Evolutionary conservation across 116 monocot genomes (phyloP).

Genomic region (Posidonia oceanica): DNA sequence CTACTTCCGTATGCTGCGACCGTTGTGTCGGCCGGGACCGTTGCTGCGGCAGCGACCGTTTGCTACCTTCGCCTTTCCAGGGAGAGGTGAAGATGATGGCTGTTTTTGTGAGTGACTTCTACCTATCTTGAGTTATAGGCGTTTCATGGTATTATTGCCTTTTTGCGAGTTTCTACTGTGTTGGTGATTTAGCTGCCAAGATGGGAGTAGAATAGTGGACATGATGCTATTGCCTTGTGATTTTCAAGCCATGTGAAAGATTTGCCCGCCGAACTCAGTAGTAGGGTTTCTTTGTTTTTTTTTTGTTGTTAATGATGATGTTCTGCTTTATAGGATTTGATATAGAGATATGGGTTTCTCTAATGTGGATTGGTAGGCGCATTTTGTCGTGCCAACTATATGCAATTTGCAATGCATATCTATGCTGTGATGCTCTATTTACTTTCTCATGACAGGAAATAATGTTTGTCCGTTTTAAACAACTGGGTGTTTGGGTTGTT

Average conservation of each 20-base stretch:
- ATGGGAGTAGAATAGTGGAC: neutral
- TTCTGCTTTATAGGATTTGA: neutral
- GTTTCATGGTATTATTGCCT: neutral
- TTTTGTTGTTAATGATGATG: neutral
- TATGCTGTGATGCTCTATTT: too few species aligned
- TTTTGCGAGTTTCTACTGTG: neutral
- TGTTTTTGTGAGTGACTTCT: too few species aligned
- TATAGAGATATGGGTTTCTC: too few species aligned
- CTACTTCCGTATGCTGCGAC: neutral
- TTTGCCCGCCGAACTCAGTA: neutral
- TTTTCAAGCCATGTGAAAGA: neutral
- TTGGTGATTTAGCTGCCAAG: conserved; percentile 1
- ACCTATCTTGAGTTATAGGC: too few species aligned
- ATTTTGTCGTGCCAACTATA: too few species aligned
- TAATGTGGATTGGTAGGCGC: too few species aligned
- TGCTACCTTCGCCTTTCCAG: conserved; percentile 4
- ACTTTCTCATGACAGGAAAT: too few species aligned
- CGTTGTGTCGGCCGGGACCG: conserved; percentile 1
- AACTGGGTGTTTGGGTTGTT: too few species aligned
- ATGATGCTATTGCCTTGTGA: neutral
- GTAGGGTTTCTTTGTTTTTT: neutral
- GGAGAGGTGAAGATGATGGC: conserved; percentile 1
- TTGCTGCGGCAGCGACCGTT: neutral
- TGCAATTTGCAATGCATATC: too few species aligned
- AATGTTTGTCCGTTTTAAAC: too few species aligned